Evolutionary conservation across 371 early-diverging fungal genomes (phyloP), one percentile per base, ranked within the genome.

Genomic region (Lichtheimia ornata): DNA sequence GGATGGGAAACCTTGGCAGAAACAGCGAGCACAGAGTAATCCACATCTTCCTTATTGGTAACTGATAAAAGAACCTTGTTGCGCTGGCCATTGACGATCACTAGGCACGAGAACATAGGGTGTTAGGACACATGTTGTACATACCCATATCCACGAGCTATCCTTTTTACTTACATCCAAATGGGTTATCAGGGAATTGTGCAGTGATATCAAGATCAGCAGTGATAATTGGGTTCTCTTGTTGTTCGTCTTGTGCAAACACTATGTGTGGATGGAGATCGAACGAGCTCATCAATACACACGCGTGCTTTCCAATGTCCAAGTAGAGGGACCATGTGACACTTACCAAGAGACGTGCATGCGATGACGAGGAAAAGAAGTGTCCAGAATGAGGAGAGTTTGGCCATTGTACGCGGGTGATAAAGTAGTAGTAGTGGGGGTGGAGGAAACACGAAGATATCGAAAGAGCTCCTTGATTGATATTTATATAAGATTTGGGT

Each of bases 41-140:
- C 63, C 25, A 50, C 60, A 30, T 72, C 61, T 44, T 76, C 80
- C 60, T 80, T 76, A 64, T 77, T 80, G 18, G 58, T 64, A 27
- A 80, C 53, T 14, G 71, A 70, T 61, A 80, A 66, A 44, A 70
- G 27, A 40, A 80, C 72, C 59, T 74, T 72, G 67, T 80, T 80
- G 49, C 72, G 69, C 56, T 80, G 77, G 47, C 80, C 80, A 66
- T 80, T 80, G 45, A 70, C 67, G 45, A 80, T 77, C 52, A 76
- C 80, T 80, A 65, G 1, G 6, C 0, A 15, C n/a, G 45, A 17
- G 14, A 14, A 30, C 35, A 17, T 58, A 17, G 4, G 12, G 5
- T 25, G 35, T 58, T 13, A 52, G 41, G 30, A 50, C 43, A 13
- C n/a, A 4, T 35, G 24, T 0, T 14, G 22, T 59, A 22, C 59